Percentiles rank a stretch among this genome's conserved stretches.
Conservation (phyloP, 2,329 filamentous ascomycete genomes). For the Penicillium sp. region DNA sequence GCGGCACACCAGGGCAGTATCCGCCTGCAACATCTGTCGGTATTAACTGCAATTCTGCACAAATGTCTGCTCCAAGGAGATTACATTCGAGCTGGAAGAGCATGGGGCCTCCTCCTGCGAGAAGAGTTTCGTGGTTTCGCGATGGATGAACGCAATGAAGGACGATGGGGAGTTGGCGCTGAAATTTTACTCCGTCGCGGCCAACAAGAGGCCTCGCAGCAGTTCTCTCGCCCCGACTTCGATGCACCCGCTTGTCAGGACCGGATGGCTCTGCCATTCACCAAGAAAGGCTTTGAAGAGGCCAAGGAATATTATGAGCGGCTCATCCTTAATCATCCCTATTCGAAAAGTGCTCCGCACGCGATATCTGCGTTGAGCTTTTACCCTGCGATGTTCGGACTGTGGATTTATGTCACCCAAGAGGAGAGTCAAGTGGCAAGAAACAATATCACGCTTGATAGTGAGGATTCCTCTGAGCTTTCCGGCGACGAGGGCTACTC, state of each 20-base stretch:
- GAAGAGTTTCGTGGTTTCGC: constrained; percentile 57
- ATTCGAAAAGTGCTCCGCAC: constrained; percentile 62
- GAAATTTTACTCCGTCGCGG: constrained; percentile 72
- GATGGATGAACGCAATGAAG: constrained; percentile 69
- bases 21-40: constrained; percentile 60
- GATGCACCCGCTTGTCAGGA: constrained; percentile 5
- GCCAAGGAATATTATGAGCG: constrained; percentile 73
- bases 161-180: constrained; percentile 80
- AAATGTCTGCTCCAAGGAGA: constrained; percentile 71
- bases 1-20: constrained; percentile 37
- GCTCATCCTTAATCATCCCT: constrained; percentile 75
- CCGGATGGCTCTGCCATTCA: constrained; percentile 34
- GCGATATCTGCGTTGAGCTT: constrained; percentile 71
- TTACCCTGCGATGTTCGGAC: constrained; percentile 75
- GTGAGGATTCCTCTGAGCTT: constrained; percentile 25
- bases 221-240: not conserved
- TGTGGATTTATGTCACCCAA: constrained; percentile 77
- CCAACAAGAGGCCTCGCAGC: constrained; percentile 22
- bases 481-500: constrained; percentile 36
- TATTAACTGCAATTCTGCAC: constrained; percentile 70
- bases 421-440: constrained; percentile 57
- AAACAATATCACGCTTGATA: constrained; percentile 34
- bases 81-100: constrained; percentile 69
- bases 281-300: constrained; percentile 54
- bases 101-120: constrained; percentile 73